Evolutionary conservation across 345 rosid genomes (phyloP).

Genomic region (Hevea brasiliensis): DNA sequence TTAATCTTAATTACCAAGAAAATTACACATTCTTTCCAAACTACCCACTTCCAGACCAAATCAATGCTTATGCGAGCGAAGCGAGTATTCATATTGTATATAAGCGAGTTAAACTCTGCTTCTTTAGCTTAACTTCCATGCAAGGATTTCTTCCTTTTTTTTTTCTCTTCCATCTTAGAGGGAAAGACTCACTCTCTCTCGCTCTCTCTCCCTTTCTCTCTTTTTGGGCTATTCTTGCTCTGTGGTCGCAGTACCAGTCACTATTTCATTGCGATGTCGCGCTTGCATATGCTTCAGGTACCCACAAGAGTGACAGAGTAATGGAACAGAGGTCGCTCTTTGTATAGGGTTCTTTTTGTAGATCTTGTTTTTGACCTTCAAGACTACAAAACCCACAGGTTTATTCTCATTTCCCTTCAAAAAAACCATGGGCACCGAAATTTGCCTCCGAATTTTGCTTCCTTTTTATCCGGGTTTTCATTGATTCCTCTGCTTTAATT

Average conservation of each 20-base stretch:
- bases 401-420: conserved; percentile 18
- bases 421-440: background rate
- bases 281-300: background rate
- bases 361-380: conserved; percentile 15
- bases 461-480: conserved; percentile 24
- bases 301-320: background rate
- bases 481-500: conserved; percentile 31
- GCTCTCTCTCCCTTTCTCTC: background rate
- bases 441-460: background rate
- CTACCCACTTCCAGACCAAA: background rate
- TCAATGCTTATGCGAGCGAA: background rate
- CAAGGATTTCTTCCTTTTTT: background rate
- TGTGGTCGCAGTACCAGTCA: background rate
- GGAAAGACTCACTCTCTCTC: background rate
- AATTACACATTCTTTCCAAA: background rate
- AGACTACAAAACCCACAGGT: conserved; percentile 8
- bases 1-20: background rate
- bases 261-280: background rate
- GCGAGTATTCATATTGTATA: background rate
- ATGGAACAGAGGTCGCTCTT: conserved; percentile 7
- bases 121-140: conserved; percentile 13
- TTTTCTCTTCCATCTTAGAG: background rate
- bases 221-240: background rate
- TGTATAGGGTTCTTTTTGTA: background rate
- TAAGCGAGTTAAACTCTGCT: background rate